A percentile compares a stretch with the other conserved stretches of the same genome.
Evolutionary conservation across 169 alveolate genomes (phyloP).

Genomic region (Nephromyces sp.): DNA sequence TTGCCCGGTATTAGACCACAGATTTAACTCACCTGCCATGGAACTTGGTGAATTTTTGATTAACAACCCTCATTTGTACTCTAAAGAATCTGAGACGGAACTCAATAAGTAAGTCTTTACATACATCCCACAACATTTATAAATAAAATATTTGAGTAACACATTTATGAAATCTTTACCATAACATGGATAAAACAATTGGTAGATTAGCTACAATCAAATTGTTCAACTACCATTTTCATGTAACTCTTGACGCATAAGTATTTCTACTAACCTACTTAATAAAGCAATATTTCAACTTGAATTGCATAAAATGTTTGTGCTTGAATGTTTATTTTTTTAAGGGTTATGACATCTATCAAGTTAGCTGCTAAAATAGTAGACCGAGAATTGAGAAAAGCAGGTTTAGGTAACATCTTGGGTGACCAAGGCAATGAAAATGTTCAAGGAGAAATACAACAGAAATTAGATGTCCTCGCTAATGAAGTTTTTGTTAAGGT

Average conservation of each 20-base stretch:
- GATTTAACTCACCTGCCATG: neutral
- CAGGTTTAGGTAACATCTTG: conserved; percentile 34
- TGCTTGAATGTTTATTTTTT: no score
- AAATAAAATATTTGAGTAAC: no score
- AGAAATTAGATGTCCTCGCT: conserved; percentile 50
- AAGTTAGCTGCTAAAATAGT: conserved; percentile 41
- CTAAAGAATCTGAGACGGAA: neutral
- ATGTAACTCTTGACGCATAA: no score
- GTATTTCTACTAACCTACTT: no score
- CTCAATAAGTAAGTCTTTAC: neutral
- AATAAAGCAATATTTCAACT: neutral
- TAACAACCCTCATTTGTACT: neutral
- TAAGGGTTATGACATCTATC: conserved; percentile 33
- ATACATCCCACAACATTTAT: no score
- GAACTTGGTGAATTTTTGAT: neutral
- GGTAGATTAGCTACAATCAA: no score
- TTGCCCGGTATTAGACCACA: no score
- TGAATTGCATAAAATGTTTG: neutral
- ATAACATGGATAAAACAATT: no score
- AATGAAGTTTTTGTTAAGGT: conserved; percentile 13
- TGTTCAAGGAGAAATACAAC: conserved; percentile 48
- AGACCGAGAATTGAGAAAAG: conserved; percentile 34
- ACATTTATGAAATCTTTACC: no score
- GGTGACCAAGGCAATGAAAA: conserved; percentile 36
- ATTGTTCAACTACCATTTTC: no score